Percentiles rank a stretch among this genome's conserved stretches.
phyloP scores from a whole-genome alignment of 192 early-diverging fungal species.

The Diversispora eburnea region DNA sequence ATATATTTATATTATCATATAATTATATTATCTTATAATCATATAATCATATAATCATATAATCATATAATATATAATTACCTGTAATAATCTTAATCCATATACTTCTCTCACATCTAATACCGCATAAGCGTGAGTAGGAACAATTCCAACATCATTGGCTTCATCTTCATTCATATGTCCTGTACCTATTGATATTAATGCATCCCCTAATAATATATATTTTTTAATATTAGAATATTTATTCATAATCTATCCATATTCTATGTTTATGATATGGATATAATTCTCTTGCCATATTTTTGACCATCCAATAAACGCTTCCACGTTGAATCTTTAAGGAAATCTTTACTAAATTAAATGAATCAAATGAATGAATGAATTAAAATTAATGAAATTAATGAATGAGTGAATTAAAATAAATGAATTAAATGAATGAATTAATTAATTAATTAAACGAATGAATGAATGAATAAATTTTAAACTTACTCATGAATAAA shows the following conservation, averaged over 20 bases:
- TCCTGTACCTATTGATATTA: conserved; percentile 86
- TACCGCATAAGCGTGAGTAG: conserved; percentile 89
- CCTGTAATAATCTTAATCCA: conserved; percentile 69
- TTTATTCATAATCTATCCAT: background rate
- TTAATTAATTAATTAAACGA: too few species aligned
- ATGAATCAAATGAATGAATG: conserved; percentile 9
- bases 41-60: background rate
- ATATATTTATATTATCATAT: background rate
- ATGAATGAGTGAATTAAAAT: background rate
- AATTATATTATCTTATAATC: background rate
- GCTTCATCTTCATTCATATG: conserved; percentile 65
- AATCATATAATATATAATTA: background rate
- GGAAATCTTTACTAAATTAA: conserved; percentile 46
- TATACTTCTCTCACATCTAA: conserved; percentile 57
- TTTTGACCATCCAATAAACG: conserved; percentile 63
- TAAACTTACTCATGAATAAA: conserved; percentile 68
- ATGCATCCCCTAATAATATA: conserved; percentile 49
- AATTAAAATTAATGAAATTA: background rate
- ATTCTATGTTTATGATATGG: background rate
- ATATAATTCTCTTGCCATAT: conserved; percentile 40
- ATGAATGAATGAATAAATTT: too few species aligned
- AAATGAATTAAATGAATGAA: background rate
- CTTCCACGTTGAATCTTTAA: conserved; percentile 67
- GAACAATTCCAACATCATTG: conserved; percentile 68
- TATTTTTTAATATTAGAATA: background rate